A percentile compares a stretch with the other conserved stretches of the same genome.
phyloP scores from a whole-genome alignment of 2,329 filamentous ascomycete species.

The Alternaria brassicicola region DNA sequence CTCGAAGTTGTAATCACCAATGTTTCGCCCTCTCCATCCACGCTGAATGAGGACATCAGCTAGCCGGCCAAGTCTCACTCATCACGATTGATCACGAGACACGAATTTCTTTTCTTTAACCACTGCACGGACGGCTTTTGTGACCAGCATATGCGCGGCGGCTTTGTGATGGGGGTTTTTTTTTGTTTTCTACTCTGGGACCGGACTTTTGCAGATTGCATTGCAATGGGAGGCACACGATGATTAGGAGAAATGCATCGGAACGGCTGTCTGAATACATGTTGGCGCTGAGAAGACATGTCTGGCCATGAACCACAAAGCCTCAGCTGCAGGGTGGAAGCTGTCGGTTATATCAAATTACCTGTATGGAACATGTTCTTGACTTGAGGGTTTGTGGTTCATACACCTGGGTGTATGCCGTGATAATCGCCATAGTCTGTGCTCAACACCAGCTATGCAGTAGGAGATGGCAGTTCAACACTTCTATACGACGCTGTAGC shows the following conservation, averaged over 20 bases:
- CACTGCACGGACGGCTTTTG: not conserved
- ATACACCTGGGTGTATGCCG: not conserved
- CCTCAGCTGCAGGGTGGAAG: not conserved
- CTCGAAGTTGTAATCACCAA: conserved; percentile 1
- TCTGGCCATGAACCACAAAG: not conserved
- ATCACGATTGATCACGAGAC: not conserved
- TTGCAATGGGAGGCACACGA: not conserved
- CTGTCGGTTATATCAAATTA: not conserved
- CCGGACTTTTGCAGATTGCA: not conserved
- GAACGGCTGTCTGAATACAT: conserved; percentile 13
- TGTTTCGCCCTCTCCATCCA: not conserved
- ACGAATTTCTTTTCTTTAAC: conserved; percentile 1
- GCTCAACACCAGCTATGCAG: not conserved
- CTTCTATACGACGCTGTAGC: not conserved
- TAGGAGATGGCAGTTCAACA: not conserved
- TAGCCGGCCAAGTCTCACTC: not conserved
- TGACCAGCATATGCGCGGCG: not conserved
- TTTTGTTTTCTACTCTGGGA: too few relatives aligned
- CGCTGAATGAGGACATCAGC: not conserved
- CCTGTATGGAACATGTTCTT: not conserved
- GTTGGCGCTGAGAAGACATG: not conserved
- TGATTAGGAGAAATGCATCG: conserved; percentile 4
- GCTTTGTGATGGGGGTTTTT: not conserved
- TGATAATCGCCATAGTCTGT: not conserved
- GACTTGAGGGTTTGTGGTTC: not conserved